phyloP scores from a whole-genome alignment of 2,329 filamentous ascomycete species.

The Calonectria leucothoes region DNA sequence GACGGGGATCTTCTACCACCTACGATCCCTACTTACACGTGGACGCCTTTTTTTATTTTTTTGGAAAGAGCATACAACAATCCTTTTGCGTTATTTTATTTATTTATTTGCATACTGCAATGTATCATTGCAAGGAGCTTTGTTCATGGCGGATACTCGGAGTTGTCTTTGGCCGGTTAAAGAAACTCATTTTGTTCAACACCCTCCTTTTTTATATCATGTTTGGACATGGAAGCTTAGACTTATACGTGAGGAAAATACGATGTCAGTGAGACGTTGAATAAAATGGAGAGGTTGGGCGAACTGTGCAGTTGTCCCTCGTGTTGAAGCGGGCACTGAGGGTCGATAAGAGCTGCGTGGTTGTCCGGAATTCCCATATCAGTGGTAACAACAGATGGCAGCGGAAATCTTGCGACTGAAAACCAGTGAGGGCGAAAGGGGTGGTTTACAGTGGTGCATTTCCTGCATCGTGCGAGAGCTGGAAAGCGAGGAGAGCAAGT shows the following conservation, averaged over 20 bases:
- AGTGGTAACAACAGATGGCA: neutral
- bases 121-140: slow-evolving; percentile 23
- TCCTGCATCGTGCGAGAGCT: slow-evolving; percentile 11
- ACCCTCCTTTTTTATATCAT: slow-evolving; percentile 16
- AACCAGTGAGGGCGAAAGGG: neutral
- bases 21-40: slow-evolving; percentile 15
- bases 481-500: neutral
- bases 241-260: slow-evolving; percentile 22
- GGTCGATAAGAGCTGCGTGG: neutral
- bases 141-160: slow-evolving; percentile 22
- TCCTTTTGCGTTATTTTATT: slow-evolving; percentile 27
- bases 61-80: slow-evolving; percentile 16
- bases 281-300: neutral
- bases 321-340: neutral
- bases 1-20: slow-evolving; percentile 6
- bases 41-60: neutral
- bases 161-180: slow-evolving; percentile 29
- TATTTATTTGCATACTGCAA: slow-evolving; percentile 29
- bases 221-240: slow-evolving; percentile 25
- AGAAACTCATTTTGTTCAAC: slow-evolving; percentile 16
- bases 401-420: neutral
- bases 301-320: neutral
- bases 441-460: neutral
- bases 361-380: neutral
- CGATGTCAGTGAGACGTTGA: slow-evolving; percentile 1